Evolutionary conservation across 768 basidiomycete genomes (phyloP), one percentile per base, ranked within the genome.

Genomic region (Ramaria sp.): DNA sequence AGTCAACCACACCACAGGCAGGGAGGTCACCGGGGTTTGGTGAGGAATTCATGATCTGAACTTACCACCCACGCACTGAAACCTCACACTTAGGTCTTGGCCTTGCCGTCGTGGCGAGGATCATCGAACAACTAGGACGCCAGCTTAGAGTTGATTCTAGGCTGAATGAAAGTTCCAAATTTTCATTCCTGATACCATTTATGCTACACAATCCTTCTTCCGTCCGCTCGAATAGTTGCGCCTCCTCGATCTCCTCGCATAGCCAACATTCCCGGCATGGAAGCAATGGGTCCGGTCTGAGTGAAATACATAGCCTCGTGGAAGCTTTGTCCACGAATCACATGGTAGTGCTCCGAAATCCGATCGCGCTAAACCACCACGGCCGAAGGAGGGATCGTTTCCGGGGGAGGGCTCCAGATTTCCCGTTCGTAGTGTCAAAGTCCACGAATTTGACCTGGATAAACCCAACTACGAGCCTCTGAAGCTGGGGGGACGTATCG

Each of bases 121-220:
- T 90, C 42, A 84, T 90, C 3, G 82, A 84, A 62, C 87, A 88
- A 59, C 75, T 90, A 1, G 83, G 81, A 0, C 88, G 88, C 3
- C 87, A 88, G 66, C 75, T 92, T 1, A 80, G 85, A 6, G 87
- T 88, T 3, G 85, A 89, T 57, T 89, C 86, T 0, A 76, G 78
- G 51, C 72, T 80, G n/a, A 75, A 73, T 46, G 68, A 77, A 63
- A 88, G 88, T 10, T 85, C 84, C 34, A 74, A 76, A 4, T 90
- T 91, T 71, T 86, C 83, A 1, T 83, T 85, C 68, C 69, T 86
- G 7, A 78, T 87, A 41, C 84, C 86, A 7, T 78, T 90, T 60
- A 69, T 77, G 1, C 65, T 84, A 2, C 68, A 71, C 11, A 62
- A 67, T 11, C 61, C 62, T 1, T 60, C 58, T 7, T 61, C 64